A percentile compares a stretch with the other conserved stretches of the same genome.
Conservation (phyloP, 1,284 basidiomycete genomes). For the Hemileia vastatrix region DNA sequence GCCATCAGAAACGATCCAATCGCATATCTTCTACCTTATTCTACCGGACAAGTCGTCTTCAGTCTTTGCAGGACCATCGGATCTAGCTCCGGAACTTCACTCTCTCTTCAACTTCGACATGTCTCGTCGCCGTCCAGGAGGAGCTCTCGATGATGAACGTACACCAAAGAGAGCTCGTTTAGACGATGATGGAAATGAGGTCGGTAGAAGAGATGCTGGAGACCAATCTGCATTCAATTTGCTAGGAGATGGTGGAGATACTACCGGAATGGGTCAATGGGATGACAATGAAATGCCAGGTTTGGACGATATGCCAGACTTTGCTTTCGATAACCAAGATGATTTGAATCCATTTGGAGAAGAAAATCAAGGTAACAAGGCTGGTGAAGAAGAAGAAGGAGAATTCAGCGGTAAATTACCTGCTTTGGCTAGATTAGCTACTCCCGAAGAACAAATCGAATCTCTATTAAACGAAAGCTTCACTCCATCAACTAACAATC, state of each 20-base stretch:
- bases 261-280: no score
- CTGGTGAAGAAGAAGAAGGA: constrained; percentile 1
- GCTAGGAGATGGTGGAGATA: no score
- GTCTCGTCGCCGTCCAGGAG: constrained; percentile 50
- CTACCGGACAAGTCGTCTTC: constrained; percentile 55
- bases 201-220: constrained; percentile 49
- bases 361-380: background rate
- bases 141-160: constrained; percentile 47
- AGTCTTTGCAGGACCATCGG: constrained; percentile 70
- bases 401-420: constrained; percentile 29
- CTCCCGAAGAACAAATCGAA: no score
- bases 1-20: constrained; percentile 76
- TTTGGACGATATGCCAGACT: background rate
- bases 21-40: constrained; percentile 71
- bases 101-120: constrained; percentile 74
- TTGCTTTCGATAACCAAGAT: background rate
- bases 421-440: constrained; percentile 32
- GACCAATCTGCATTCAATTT: no score
- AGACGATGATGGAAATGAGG: constrained; percentile 53
- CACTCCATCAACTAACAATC: background rate
- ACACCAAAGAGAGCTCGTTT: constrained; percentile 36
- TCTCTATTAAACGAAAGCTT: background rate
- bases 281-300: background rate
- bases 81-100: constrained; percentile 66
- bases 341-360: background rate